Evolutionary conservation across 352 stramenopile species (phyloP), one percentile per base, ranked within the genome.

Genomic region (Phytophthora palmivora): DNA sequence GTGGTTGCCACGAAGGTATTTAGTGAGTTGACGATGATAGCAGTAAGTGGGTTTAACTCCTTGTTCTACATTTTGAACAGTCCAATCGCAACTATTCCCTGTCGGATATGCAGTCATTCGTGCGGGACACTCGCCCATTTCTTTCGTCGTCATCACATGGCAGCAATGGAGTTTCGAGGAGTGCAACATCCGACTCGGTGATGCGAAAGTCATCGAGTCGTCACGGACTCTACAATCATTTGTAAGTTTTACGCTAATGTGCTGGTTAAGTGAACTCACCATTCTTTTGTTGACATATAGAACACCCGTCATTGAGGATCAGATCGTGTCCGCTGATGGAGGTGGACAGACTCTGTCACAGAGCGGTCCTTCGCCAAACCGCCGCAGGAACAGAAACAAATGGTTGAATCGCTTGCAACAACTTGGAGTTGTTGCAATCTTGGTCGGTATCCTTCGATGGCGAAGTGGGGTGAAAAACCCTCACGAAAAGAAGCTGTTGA

Each of bases 11-110:
- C 84, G 15, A 94, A 94, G 73, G 86, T 92, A 66, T 38, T 14
- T 36, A 21, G 1, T 18, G 24, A 5, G 9, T 22, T 61, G 16
- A n/a, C 33, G 18, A 18, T 3, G 38, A 18, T 18, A n/a, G 26
- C 10, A 8, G 37, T 53, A 30, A 28, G n/a, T n/a, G 11, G 15
- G 12, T 47, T 38, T 39, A 69, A 58, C 38, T 16, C 15, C 4
- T 44, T 32, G 10, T 59, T 54, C 16, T 58, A 3, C 7, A n/a
- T 21, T 55, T 56, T 63, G 34, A 26, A 4, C 46, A 95, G 86
- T 92, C 78, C 8, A 92, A 92, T 39, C 79, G 84, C 15, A 90
- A 92, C 48, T 92, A 93, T 49, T 95, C 86, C 4, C 59, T 93
- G 15, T 92, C 82, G 8, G 86, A 95, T 53, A 92, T 95, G 84